phyloP scores from a whole-genome alignment of 1,284 basidiomycete genomes.

The Apiotrichum gracile region DNA sequence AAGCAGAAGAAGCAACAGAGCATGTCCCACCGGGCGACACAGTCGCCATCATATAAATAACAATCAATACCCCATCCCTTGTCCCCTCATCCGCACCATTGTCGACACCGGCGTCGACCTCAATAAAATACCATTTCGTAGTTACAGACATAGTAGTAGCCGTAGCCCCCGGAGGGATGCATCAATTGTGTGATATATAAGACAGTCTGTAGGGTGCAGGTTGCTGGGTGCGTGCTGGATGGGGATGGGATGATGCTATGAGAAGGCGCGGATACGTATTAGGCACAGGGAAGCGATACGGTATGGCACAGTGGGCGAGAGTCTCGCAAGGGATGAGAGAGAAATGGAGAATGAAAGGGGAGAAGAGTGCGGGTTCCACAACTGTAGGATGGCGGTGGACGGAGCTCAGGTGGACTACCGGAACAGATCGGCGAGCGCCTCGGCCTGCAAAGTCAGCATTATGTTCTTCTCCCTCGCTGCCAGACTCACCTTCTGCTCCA shows the following conservation, averaged over 20 bases:
- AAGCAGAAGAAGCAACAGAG: too few species aligned
- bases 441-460: conserved; percentile 50
- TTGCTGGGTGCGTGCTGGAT: not conserved
- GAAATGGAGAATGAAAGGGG: not conserved
- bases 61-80: not conserved
- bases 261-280: not conserved
- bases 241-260: not conserved
- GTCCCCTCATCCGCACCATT: not conserved
- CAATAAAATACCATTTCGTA: too few species aligned
- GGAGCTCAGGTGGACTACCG: conserved; percentile 10
- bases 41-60: not conserved
- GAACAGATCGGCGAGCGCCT: conserved; percentile 34
- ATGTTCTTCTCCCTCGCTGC: not conserved
- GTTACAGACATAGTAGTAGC: not conserved
- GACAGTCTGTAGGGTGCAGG: not conserved
- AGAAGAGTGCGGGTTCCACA: not conserved
- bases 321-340: not conserved
- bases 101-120: not conserved
- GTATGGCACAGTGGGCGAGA: too few species aligned
- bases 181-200: conserved; percentile 5
- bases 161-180: conserved; percentile 3
- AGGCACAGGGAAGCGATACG: not conserved
- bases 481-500: conserved; percentile 62
- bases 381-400: not conserved
- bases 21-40: too few species aligned